Conservation (phyloP, 164 flowering plant genomes). For the Nymphaea thermarum region DNA sequence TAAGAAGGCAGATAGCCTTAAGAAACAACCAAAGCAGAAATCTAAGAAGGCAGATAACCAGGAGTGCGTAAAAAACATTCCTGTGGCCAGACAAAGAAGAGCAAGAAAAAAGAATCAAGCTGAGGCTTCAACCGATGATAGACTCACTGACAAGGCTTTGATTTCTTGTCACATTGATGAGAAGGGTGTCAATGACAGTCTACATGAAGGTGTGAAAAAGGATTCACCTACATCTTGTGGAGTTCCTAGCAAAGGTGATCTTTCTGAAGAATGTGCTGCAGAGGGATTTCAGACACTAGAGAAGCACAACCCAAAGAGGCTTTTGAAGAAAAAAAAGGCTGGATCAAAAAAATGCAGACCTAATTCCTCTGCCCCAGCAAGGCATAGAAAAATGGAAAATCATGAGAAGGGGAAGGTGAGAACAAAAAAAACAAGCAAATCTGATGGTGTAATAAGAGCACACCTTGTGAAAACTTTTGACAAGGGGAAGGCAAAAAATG, state of each 20-base stretch:
- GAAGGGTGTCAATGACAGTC: conserved; percentile 3
- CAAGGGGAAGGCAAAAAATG: conserved; percentile 18
- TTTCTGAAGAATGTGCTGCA: conserved; percentile 12
- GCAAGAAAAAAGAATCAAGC: neutral
- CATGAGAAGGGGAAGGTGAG: conserved; percentile 16
- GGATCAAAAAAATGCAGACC: conserved; percentile 23
- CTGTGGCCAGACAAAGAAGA: neutral
- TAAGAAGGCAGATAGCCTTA: conserved; percentile 10
- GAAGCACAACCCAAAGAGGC: conserved; percentile 16
- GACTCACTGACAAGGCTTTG: neutral
- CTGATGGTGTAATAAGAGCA: neutral
- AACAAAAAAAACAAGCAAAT: conserved; percentile 10
- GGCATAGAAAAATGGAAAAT: conserved; percentile 15
- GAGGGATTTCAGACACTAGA: conserved; percentile 10
- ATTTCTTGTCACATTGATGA: neutral
- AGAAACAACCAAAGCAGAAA: conserved; percentile 13
- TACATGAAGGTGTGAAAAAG: conserved; percentile 8
- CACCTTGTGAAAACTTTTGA: neutral
- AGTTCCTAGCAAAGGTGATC: conserved; percentile 8
- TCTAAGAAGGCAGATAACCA: conserved; percentile 13
- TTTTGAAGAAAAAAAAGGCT: conserved; percentile 18
- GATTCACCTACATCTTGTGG: conserved; percentile 9
- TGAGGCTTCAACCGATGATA: neutral
- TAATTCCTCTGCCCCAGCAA: conserved; percentile 15
- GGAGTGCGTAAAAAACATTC: conserved; percentile 9